Evolutionary conservation across 192 early-diverging fungal species (phyloP).

Genomic region (Lobosporangium transversale): DNA sequence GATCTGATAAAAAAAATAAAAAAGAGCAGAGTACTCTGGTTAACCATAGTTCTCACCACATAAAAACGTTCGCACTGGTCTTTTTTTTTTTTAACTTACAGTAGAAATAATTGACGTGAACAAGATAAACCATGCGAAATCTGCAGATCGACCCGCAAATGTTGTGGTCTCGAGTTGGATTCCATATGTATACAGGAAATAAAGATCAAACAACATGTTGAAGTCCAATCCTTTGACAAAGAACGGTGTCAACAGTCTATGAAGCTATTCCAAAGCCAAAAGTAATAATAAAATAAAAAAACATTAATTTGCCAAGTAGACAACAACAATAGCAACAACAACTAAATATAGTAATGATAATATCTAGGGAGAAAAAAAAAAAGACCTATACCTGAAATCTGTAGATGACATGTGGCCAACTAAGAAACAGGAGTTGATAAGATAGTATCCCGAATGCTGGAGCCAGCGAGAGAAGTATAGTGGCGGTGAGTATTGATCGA

Average conservation of each 20-base stretch:
- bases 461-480: slow-evolving; percentile 57
- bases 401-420: slow-evolving; percentile 61
- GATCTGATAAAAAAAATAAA: not conserved
- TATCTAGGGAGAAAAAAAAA: not conserved
- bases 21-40: too few species aligned
- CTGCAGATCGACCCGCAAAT: slow-evolving; percentile 75
- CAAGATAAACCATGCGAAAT: slow-evolving; percentile 82
- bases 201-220: slow-evolving; percentile 70
- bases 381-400: slow-evolving; percentile 65
- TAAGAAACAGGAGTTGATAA: slow-evolving; percentile 56
- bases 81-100: too few species aligned
- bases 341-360: too few species aligned
- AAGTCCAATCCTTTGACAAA: slow-evolving; percentile 65
- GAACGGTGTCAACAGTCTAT: slow-evolving; percentile 80
- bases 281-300: too few species aligned
- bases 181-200: slow-evolving; percentile 81
- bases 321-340: too few species aligned
- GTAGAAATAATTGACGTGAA: slow-evolving; percentile 62
- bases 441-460: slow-evolving; percentile 52
- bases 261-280: too few species aligned
- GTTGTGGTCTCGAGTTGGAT: slow-evolving; percentile 72
- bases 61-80: too few species aligned
- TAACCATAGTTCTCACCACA: too few species aligned
- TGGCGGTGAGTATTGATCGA: slow-evolving; percentile 60
- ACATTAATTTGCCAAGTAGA: too few species aligned